Conservation (phyloP, 768 basidiomycete species). For the Mycena metata region DNA sequence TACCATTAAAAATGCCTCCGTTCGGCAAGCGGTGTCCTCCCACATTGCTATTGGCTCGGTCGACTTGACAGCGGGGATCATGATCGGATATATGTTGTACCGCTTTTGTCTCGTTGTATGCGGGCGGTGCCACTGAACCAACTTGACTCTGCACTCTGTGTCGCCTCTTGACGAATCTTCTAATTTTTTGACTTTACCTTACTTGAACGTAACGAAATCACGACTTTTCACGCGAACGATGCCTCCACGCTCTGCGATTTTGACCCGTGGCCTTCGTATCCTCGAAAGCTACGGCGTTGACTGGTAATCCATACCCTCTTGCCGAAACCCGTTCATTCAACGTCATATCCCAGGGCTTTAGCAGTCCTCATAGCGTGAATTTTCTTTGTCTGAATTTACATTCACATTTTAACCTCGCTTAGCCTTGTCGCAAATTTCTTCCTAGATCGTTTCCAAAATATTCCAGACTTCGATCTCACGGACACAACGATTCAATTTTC, state of each 20-base stretch:
- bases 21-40: too few species aligned
- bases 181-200: not conserved
- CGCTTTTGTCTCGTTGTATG: not conserved
- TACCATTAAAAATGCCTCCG: too few species aligned
- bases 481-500: constrained; percentile 41
- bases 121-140: not conserved
- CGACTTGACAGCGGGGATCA: too few species aligned
- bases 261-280: constrained; percentile 29
- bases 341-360: constrained; percentile 7
- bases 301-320: constrained; percentile 26
- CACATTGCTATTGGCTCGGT: too few species aligned
- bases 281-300: constrained; percentile 38
- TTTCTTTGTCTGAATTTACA: not conserved
- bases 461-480: constrained; percentile 40
- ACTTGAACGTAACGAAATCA: not conserved
- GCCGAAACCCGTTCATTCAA: not conserved
- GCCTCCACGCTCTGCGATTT: constrained; percentile 20
- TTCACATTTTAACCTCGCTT: not conserved
- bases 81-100: not conserved
- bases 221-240: constrained; percentile 25
- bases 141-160: not conserved
- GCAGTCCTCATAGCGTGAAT: constrained; percentile 25
- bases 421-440: constrained; percentile 42
- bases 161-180: not conserved
- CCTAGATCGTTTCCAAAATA: constrained; percentile 41